These are phyloP conservation scores for Trichoderma arundinaceum DNA, from an alignment of 2,329 filamentous ascomycete genomes.

Conservation along the genomic window DNA sequence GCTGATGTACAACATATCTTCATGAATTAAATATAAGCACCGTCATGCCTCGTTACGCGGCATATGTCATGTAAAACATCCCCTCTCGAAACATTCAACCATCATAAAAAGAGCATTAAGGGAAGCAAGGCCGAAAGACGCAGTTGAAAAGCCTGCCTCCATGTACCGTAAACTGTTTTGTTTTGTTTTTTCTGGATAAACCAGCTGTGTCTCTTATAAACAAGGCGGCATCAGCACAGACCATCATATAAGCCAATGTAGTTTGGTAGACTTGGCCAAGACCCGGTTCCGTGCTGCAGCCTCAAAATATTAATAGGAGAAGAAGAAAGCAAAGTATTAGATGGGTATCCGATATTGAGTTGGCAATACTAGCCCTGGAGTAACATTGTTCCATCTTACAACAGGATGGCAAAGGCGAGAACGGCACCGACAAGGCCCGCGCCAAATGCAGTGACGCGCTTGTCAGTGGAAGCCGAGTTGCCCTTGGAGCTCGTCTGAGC, in stretches of 20 bases:
- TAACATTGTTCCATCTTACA: constrained; percentile 27
- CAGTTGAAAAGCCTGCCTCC: background rate
- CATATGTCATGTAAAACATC: constrained; percentile 19
- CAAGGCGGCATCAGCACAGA: constrained; percentile 9
- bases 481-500: constrained; percentile 29
- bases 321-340: constrained; percentile 6
- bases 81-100: constrained; percentile 10
- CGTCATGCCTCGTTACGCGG: constrained; percentile 22
- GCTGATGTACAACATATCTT: constrained; percentile 25
- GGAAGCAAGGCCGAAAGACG: constrained; percentile 9
- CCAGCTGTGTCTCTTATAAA: constrained; percentile 17
- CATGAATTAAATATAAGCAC: constrained; percentile 20
- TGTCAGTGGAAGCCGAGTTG: constrained; percentile 32
- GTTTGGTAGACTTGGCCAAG: background rate
- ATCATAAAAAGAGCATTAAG: constrained; percentile 25
- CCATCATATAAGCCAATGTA: background rate
- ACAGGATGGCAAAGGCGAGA: constrained; percentile 32
- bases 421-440: constrained; percentile 32
- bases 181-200: background rate
- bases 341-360: constrained; percentile 25
- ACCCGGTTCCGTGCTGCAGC: constrained; percentile 4
- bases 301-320: constrained; percentile 13
- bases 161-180: background rate
- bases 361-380: constrained; percentile 2
- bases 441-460: constrained; percentile 32